Percentiles rank a stretch among this genome's conserved stretches.
phyloP scores from a whole-genome alignment of 2,329 filamentous ascomycete genomes.

The Fusarium sp. region DNA sequence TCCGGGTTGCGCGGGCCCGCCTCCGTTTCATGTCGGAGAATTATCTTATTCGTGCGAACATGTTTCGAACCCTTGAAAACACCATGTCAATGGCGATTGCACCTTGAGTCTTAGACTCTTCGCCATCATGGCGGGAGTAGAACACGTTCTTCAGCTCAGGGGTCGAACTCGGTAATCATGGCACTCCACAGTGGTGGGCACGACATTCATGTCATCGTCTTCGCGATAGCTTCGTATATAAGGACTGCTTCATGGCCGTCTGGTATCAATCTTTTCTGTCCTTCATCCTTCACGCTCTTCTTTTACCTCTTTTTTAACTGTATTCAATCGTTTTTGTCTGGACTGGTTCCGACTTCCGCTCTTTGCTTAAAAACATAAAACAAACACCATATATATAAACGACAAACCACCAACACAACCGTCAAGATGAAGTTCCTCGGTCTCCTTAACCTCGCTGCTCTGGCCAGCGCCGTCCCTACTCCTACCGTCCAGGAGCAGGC shows the following conservation, averaged over 20 bases:
- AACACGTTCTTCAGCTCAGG: slow-evolving; percentile 13
- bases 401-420: slow-evolving; percentile 7
- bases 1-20: slow-evolving; percentile 18
- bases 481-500: slow-evolving; percentile 50
- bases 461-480: slow-evolving; percentile 52
- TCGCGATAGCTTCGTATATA: slow-evolving; percentile 43
- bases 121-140: no score
- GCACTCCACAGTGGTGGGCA: not conserved
- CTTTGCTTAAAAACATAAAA: slow-evolving; percentile 12
- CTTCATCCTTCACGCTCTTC: slow-evolving; percentile 33
- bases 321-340: slow-evolving; percentile 44
- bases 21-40: slow-evolving; percentile 43
- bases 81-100: slow-evolving; percentile 6
- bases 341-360: slow-evolving; percentile 42
- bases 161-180: slow-evolving; percentile 22
- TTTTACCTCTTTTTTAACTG: slow-evolving; percentile 24
- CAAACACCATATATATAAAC: not conserved
- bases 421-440: slow-evolving; percentile 54
- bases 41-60: slow-evolving; percentile 45
- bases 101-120: not conserved
- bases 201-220: not conserved
- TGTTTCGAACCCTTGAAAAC: slow-evolving; percentile 20
- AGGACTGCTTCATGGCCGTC: slow-evolving; percentile 1
- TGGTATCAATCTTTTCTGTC: not conserved
- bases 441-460: slow-evolving; percentile 51